Evolutionary conservation across 2,329 filamentous ascomycete genomes (phyloP), one percentile per base, ranked within the genome.

Genomic region (Macroventuria anomochaeta): DNA sequence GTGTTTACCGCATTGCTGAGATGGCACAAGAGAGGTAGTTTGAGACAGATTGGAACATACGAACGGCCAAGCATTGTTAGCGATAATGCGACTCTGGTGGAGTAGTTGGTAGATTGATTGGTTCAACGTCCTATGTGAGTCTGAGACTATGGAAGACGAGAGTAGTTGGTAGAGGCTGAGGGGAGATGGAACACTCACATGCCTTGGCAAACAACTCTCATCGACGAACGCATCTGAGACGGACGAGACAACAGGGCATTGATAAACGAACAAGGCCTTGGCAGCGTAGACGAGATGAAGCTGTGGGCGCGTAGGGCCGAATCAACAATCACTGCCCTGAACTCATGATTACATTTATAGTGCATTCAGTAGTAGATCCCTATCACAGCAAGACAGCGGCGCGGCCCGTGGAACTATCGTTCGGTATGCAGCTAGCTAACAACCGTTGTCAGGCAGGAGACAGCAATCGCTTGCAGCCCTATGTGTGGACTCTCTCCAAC

Each of bases 351-450:
- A 36, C 17, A 29, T 40, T 13, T 39, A 31, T 54, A 37, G 39
- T 25, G 43, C 38, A 26, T 29, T 6, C 26, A 25, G 49, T 23
- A 32, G 41, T 15, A 32, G 49, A 46, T 46, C 34, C 10, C 39
- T 23, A 34, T 33, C 25, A 20, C 31, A 29, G 48, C 42, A 46
- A n/a, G 43, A 59, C 55, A 54, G 55, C 59, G 59, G 61, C 34
- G 59, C 61, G 61, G 59, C 44, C 61, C 61, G 61, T 34, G 3
- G 23, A 23, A 33, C 36, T 29, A 25, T 18, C 7, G 46, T 37
- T 36, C 13, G 28, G 28, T 20, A n/a, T 36, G 37, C 31, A 40
- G 29, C 20, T 31, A 31, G 17, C 46, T 55, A 59, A 37, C 31
- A 52, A 47, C 47, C 53, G 47, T 46, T 57, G 40, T 13, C 38